Base-by-base conservation (phyloP, 306 rosid species). In the Begonia fuchsioides region DNA sequence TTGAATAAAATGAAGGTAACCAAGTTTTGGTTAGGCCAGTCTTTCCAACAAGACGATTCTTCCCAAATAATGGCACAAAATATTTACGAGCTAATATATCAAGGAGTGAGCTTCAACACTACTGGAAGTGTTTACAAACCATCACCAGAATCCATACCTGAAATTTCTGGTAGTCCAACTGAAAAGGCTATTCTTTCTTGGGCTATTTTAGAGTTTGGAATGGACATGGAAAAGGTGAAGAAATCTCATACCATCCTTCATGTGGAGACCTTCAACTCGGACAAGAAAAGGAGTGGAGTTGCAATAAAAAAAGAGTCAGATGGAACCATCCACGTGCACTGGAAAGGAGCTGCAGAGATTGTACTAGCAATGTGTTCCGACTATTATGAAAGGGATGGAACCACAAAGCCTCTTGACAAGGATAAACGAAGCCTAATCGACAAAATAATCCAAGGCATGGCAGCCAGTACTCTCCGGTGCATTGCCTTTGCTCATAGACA, bases 341-440 rank as follows among this genome's bases (percentile, higher is more conserved):
- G 94, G 92, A 87, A 87, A 77, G 94, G 94, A 35, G 96, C 94
- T 53, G 87, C 94, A 3, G 94, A 82, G 92, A 72, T 82, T 67
- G 61, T 82, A 32, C 74, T 87, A 43, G 81, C 86, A 48, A 77
- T 69, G 81, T 87, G 96, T 63, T 68, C 75, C 12, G 65, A 61
- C 17, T 87, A 79, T 44, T 58, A 59, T 44, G 87, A 71, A 49
- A 62, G 56, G 52, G 57, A 61, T 9, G 87, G 94, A 35, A 53
- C 10, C 20, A 38, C 6, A 35, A 77, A 72, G 53, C 63, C 73
- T 54, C 61, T 87, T 32, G 75, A 75, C 55, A 64, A 15, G 35
- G 82, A 64, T 13, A 39, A 13, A 12, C 67, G 77, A 39, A 39
- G 53, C 14, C 71, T 68, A 39, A 13, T 75, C 8, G 82, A 67